Evolutionary conservation across 2,329 filamentous ascomycete species (phyloP).

Genomic region (Chlorencoelia australis): DNA sequence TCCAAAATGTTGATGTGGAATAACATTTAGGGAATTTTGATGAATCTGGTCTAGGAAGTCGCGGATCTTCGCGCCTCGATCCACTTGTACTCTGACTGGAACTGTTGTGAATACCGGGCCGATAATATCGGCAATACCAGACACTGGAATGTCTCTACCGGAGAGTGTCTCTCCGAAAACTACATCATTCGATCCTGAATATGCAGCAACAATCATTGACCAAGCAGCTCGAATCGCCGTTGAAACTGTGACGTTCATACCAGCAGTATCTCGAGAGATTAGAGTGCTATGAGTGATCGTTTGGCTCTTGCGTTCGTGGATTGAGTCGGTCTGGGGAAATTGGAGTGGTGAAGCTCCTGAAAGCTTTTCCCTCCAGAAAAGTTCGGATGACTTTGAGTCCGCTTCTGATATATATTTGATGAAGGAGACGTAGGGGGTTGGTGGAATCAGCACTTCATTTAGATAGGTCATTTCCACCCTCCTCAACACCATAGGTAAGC

Average conservation of each 20-base stretch:
- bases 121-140: slow-evolving; percentile 32
- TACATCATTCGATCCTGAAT: slow-evolving; percentile 31
- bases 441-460: slow-evolving; percentile 25
- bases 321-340: slow-evolving; percentile 30
- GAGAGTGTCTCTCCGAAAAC: slow-evolving; percentile 35
- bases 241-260: slow-evolving; percentile 3
- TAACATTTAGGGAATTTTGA: slow-evolving; percentile 26
- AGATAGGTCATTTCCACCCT: slow-evolving; percentile 15
- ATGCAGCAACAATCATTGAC: slow-evolving; percentile 31
- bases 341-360: slow-evolving; percentile 34
- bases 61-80: slow-evolving; percentile 5
- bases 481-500: too few species aligned
- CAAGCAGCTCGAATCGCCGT: slow-evolving; percentile 27
- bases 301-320: slow-evolving; percentile 30
- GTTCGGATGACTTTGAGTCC: slow-evolving; percentile 31
- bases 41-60: slow-evolving; percentile 1
- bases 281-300: slow-evolving; percentile 35
- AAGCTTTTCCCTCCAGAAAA: slow-evolving; percentile 38
- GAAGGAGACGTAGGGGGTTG: slow-evolving; percentile 30
- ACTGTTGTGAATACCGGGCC: slow-evolving; percentile 33
- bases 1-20: slow-evolving; percentile 5
- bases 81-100: slow-evolving; percentile 31
- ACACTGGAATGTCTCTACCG: slow-evolving; percentile 31
- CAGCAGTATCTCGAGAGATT: slow-evolving; percentile 12
- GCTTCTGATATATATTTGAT: slow-evolving; percentile 35